These are phyloP conservation scores for Stygiomarasmius scandens DNA, from an alignment of 1,284 basidiomycete species.

Conservation along the genomic window DNA sequence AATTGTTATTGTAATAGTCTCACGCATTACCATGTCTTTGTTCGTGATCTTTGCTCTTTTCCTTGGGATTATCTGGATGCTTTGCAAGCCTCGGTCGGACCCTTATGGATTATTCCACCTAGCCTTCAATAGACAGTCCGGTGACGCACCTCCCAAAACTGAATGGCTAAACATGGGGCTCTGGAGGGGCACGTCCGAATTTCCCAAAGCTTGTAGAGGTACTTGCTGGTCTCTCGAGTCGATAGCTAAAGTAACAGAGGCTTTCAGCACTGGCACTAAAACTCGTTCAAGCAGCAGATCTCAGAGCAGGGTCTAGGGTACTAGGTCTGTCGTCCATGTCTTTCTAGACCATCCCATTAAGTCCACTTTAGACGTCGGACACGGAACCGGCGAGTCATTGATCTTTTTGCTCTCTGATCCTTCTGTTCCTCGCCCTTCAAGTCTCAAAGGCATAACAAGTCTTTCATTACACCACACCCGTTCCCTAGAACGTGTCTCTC, in stretches of 20 bases:
- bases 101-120: conserved; percentile 61
- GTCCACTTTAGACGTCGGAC: conserved; percentile 58
- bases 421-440: conserved; percentile 47
- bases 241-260: neutral
- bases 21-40: too few species aligned
- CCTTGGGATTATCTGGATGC: neutral
- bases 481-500: conserved; percentile 47
- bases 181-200: conserved; percentile 56
- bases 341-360: conserved; percentile 10
- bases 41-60: neutral
- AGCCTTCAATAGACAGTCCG: conserved; percentile 43
- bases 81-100: conserved; percentile 31
- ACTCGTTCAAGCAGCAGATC: conserved; percentile 47
- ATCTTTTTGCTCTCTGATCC: conserved; percentile 49
- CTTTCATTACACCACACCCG: conserved; percentile 51
- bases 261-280: conserved; percentile 56
- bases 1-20: neutral
- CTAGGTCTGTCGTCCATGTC: conserved; percentile 45
- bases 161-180: conserved; percentile 75
- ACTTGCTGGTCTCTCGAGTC: neutral
- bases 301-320: conserved; percentile 44
- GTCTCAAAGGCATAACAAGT: conserved; percentile 64
- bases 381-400: conserved; percentile 74
- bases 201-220: conserved; percentile 68
- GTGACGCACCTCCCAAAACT: conserved; percentile 43